Evolutionary conservation across 768 basidiomycete genomes (phyloP).

Genomic region (Agaricus blazei): DNA sequence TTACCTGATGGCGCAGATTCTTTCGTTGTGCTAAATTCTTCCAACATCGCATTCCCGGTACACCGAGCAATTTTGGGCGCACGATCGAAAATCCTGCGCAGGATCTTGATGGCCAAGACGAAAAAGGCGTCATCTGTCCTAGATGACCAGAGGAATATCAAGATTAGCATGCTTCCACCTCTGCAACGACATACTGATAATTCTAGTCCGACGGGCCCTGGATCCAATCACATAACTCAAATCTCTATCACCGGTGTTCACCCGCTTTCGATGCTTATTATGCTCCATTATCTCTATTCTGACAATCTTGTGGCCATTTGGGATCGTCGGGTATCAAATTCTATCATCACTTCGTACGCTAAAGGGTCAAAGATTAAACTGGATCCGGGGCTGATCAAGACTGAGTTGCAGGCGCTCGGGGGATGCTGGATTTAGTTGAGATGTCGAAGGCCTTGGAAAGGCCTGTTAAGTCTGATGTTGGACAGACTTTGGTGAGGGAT

Average conservation of each 20-base stretch:
- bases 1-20: constrained; percentile 60
- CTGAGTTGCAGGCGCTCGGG: constrained; percentile 59
- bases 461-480: constrained; percentile 50
- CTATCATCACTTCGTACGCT: constrained; percentile 42
- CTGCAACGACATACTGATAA: constrained; percentile 10
- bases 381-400: constrained; percentile 45
- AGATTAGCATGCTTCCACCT: constrained; percentile 9
- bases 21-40: constrained; percentile 35
- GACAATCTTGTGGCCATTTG: constrained; percentile 80
- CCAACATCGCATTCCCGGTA: constrained; percentile 45
- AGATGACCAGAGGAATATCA: constrained; percentile 13
- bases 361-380: constrained; percentile 34
- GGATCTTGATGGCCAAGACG: constrained; percentile 26
- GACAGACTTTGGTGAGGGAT: constrained; percentile 43
- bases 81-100: constrained; percentile 44
- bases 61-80: constrained; percentile 66
- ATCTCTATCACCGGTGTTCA: constrained; percentile 52
- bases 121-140: background rate
- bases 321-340: constrained; percentile 60
- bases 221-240: constrained; percentile 19
- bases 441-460: constrained; percentile 54
- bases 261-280: constrained; percentile 63
- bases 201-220: constrained; percentile 17
- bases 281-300: constrained; percentile 84
- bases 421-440: constrained; percentile 50